phyloP scores from a whole-genome alignment of 768 basidiomycete genomes.

The Cyclocybe aegerita region DNA sequence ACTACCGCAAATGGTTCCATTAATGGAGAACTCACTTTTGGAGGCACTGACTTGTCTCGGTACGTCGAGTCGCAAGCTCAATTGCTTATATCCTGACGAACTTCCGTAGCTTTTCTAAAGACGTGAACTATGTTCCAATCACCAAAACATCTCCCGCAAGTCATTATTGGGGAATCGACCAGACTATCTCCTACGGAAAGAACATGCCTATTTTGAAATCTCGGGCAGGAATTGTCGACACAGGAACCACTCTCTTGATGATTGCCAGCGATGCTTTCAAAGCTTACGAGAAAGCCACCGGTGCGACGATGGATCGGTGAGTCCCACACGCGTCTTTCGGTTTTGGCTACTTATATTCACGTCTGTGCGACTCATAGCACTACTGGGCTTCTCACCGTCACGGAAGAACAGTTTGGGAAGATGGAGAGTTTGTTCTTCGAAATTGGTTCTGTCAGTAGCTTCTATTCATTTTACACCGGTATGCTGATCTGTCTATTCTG shows the following conservation, averaged over 20 bases:
- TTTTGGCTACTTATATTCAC: background rate
- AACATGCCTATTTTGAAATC: constrained; percentile 32
- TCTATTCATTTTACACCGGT: background rate
- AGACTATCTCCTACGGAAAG: constrained; percentile 42
- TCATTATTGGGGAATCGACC: constrained; percentile 55
- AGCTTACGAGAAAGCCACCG: constrained; percentile 52
- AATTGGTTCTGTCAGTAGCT: constrained; percentile 40
- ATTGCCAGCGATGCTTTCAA: constrained; percentile 61
- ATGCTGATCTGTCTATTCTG: background rate
- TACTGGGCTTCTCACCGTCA: constrained; percentile 58
- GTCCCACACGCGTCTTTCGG: constrained; percentile 5
- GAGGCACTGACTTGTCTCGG: constrained; percentile 48
- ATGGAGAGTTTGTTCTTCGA: constrained; percentile 53
- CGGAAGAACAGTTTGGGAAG: constrained; percentile 43
- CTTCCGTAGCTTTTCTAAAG: constrained; percentile 22
- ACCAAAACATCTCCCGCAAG: constrained; percentile 42
- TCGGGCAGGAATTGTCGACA: constrained; percentile 48
- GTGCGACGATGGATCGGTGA: constrained; percentile 49
- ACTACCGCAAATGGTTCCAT: constrained; percentile 31
- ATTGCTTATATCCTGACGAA: constrained; percentile 39
- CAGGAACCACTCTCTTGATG: constrained; percentile 52
- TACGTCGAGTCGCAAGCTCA: constrained; percentile 30
- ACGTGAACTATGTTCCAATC: constrained; percentile 32
- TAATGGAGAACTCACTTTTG: constrained; percentile 60
- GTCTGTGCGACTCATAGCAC: constrained; percentile 23